phyloP scores from a whole-genome alignment of 352 stramenopile genomes.

The Pythium guiyangense region DNA sequence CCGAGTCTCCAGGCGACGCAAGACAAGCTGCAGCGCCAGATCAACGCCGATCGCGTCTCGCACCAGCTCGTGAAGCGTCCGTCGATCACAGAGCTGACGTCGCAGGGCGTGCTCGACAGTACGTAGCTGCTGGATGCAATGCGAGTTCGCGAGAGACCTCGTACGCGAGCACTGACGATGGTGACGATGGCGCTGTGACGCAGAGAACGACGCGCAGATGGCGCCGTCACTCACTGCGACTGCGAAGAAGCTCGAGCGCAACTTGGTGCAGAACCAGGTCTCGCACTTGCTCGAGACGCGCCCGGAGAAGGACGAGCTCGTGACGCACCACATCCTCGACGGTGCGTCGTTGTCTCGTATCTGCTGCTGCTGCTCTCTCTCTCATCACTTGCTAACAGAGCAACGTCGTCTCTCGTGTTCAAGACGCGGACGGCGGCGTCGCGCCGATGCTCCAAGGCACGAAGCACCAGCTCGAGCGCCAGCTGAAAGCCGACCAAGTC shows the following conservation, averaged over 20 bases:
- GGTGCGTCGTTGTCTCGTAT: conserved; percentile 19
- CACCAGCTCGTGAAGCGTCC: conserved; percentile 73
- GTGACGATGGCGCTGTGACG: too few species aligned
- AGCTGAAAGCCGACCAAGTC: conserved; percentile 68
- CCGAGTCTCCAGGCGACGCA: conserved; percentile 79
- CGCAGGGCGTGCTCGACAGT: conserved; percentile 57
- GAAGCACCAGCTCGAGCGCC: conserved; percentile 68
- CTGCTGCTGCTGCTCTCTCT: too few species aligned
- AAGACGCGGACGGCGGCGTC: conserved; percentile 38
- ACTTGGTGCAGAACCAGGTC: conserved; percentile 78
- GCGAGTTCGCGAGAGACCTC: too few species aligned
- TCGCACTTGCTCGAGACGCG: conserved; percentile 72
- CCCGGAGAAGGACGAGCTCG: conserved; percentile 74
- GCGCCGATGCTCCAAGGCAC: conserved; percentile 61
- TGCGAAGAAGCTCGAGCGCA: conserved; percentile 75
- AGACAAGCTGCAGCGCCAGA: conserved; percentile 64
- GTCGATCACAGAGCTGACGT: conserved; percentile 49
- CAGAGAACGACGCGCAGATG: conserved; percentile 53
- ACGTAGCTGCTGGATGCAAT: conserved; percentile 9
- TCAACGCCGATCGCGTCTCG: conserved; percentile 70
- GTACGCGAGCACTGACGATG: too few species aligned
- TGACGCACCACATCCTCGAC: conserved; percentile 68
- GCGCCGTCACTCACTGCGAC: conserved; percentile 63
- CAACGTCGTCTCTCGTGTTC: too few species aligned
- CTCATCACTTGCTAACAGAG: too few species aligned